Evolutionary conservation across 108 stramenopile genomes (phyloP), one percentile per base, ranked within the genome.

Genomic region (Stephanodiscus minutulus): DNA sequence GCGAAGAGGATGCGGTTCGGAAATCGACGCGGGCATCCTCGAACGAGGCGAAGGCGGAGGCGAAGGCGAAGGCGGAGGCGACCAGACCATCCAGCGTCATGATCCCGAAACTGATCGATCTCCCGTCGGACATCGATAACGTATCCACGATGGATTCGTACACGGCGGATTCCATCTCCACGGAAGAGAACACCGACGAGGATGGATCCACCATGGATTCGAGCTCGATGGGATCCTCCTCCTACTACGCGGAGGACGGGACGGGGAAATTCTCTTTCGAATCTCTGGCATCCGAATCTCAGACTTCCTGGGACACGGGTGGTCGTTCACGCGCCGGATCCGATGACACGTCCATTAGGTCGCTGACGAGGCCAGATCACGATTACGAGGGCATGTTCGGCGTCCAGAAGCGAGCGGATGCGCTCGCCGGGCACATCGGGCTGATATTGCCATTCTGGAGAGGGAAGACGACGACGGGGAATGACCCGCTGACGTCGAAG

Each of bases 381-480:
- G 27, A 47, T 9, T 75, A 29, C n/a, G 46, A 61, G 0, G 35
- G 3, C 0, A 5, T 75, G 1, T 54, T 75, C 39, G 4, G 54
- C 0, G 28, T 43, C 35, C 74, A 75, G 20, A 61, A 54, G 27
- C 47, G 31, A 7, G 74, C 59, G 12, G 74, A 75, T 75, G 37
- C 43, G 18, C 66, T 64, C 21, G 35, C 41, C 5, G 74, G 66
- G 2, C 74, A 75, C 33, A 75, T 75, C 31, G 74, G 74, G 8
- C 61, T 75, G 37, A 75, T 75, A n/a, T 50, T 75, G 59, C 74
- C 74, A 28, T 75, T 75, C 39, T 41, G 66, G 59, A 52, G 62
- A 29, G 29, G 31, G 28, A 39, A 8, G n/a, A n/a, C n/a, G n/a
- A n/a, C n/a, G n/a, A n/a, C n/a, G n/a, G n/a, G n/a, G n/a, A n/a